Evolutionary conservation across 169 alveolate genomes (phyloP).

Genomic region (Eimeria falciformis): DNA sequence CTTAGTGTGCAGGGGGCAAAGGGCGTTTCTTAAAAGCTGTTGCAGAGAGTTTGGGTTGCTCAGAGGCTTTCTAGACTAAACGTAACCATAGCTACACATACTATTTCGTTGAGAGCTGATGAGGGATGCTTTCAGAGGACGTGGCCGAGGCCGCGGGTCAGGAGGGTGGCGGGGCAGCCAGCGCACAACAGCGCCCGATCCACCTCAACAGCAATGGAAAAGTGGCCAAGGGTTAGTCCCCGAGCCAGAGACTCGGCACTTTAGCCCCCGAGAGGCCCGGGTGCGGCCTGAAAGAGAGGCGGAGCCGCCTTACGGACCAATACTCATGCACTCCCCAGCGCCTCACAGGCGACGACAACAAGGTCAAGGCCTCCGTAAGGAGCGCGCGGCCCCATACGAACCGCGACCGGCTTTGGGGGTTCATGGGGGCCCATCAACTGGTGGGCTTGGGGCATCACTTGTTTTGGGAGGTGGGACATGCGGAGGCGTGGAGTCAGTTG

Average conservation of each 20-base stretch:
- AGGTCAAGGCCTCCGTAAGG: conserved; percentile 64
- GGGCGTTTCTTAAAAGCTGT: conserved; percentile 50
- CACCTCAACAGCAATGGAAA: conserved; percentile 66
- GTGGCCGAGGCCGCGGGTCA: conserved; percentile 69
- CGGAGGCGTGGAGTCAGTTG: conserved; percentile 6
- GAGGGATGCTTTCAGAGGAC: conserved; percentile 71
- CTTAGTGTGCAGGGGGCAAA: conserved; percentile 66
- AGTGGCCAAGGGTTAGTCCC: conserved; percentile 69
- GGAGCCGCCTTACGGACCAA: conserved; percentile 51
- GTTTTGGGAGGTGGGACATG: conserved; percentile 32
- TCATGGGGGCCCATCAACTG: conserved; percentile 15
- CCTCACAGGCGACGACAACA: conserved; percentile 61
- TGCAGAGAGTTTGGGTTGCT: conserved; percentile 61
- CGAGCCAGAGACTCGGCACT: conserved; percentile 64
- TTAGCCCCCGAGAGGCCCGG: conserved; percentile 64
- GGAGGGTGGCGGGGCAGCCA: conserved; percentile 72
- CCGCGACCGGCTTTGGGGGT: conserved; percentile 33
- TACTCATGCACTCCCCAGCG: background rate
- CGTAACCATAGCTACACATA: conserved; percentile 50
- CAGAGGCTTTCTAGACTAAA: conserved; percentile 46
- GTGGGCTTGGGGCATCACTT: background rate
- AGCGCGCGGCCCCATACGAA: conserved; percentile 57
- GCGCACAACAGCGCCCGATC: conserved; percentile 31
- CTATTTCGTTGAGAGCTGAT: conserved; percentile 27
- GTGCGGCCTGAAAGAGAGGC: conserved; percentile 64